phyloP scores from a whole-genome alignment of 176 grass and related monocot species.

The Phragmites australis region DNA sequence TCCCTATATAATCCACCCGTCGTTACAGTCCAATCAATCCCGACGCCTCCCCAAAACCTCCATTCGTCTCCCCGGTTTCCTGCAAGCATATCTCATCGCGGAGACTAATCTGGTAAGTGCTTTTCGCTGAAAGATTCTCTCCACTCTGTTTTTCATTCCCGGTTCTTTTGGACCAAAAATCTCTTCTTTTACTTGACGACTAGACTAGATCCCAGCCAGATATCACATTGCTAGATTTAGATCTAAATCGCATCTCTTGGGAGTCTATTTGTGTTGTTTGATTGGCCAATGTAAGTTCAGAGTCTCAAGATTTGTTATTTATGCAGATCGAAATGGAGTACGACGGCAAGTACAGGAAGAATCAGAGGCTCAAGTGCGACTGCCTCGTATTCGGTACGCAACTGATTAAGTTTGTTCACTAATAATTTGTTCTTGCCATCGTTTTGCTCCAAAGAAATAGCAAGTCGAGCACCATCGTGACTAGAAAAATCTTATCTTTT shows the following conservation, averaged over 20 bases:
- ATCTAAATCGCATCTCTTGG: not conserved
- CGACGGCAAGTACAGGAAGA: constrained; percentile 38
- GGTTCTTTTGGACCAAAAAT: not conserved
- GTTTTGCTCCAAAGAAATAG: not conserved
- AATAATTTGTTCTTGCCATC: not conserved
- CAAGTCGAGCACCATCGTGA: not conserved
- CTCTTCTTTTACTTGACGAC: not conserved
- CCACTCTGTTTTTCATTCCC: not conserved
- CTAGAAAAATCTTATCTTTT: not conserved
- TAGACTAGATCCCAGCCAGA: no score
- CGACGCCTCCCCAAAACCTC: no score
- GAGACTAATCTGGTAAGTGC: constrained; percentile 5
- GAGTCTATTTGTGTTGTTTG: not conserved
- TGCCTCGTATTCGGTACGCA: constrained; percentile 86
- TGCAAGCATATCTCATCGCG: not conserved
- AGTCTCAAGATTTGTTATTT: not conserved
- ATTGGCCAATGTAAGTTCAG: not conserved
- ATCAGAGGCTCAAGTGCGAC: constrained; percentile 53
- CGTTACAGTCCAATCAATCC: no score
- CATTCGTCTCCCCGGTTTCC: no score
- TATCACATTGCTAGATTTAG: not conserved
- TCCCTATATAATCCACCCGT: no score
- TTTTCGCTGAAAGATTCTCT: not conserved
- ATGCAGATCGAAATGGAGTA: constrained; percentile 63
- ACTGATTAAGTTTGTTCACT: not conserved